Conservation (phyloP, 139 green algal genomes). For the Closterium sp. region DNA sequence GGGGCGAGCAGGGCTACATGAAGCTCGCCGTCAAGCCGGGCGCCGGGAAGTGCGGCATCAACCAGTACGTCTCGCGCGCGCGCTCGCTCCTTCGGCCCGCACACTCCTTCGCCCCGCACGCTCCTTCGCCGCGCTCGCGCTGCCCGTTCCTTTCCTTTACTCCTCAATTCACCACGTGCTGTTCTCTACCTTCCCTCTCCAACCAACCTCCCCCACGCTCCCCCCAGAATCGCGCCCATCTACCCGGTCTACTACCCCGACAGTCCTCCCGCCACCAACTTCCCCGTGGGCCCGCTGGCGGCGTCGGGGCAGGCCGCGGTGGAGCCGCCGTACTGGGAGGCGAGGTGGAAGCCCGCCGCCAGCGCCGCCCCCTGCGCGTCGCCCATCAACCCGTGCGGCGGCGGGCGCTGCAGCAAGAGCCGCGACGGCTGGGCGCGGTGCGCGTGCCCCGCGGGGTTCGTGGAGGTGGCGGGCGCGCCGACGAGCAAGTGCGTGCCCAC, state of each 20-base stretch:
- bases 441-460: slow-evolving; percentile 18
- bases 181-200: background rate
- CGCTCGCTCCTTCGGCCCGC: too few relatives aligned
- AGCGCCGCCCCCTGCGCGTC: background rate
- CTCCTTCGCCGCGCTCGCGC: too few relatives aligned
- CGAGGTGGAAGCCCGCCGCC: background rate
- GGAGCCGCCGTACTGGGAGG: background rate
- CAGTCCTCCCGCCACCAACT: background rate
- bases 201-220: too few relatives aligned
- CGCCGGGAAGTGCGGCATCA: slow-evolving; percentile 85
- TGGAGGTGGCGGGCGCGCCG: background rate
- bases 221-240: background rate
- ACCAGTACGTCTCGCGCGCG: background rate
- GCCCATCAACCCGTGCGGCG: slow-evolving; percentile 28
- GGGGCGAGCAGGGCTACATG: slow-evolving; percentile 65
- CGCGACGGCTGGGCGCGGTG: background rate
- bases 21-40: slow-evolving; percentile 55
- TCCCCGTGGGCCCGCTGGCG: background rate
- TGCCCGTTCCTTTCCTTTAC: background rate
- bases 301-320: background rate
- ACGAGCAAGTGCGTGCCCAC: slow-evolving; percentile 11
- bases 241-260: background rate
- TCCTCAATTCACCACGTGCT: background rate
- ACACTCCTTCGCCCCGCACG: too few relatives aligned
- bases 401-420: background rate